Percentiles rank a stretch among this genome's conserved stretches.
Conservation (phyloP, 768 basidiomycete species). For the Fomitopsis pulvina region DNA sequence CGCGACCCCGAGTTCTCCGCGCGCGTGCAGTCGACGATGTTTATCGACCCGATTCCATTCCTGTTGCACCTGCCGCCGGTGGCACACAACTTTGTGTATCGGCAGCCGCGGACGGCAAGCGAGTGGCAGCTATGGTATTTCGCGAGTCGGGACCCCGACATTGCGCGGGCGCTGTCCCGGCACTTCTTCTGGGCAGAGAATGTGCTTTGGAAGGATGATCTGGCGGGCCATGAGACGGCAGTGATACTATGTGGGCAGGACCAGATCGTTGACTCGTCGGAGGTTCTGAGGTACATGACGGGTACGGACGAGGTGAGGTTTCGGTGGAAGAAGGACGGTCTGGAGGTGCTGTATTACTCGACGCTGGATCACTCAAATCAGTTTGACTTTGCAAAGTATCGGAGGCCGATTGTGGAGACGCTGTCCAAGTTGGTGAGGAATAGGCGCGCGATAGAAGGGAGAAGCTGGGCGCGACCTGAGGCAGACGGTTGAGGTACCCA, state of each 20-base stretch:
- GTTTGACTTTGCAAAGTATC: slow-evolving; percentile 24
- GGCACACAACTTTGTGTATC: slow-evolving; percentile 62
- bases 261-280: slow-evolving; percentile 35
- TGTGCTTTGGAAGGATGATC: slow-evolving; percentile 52
- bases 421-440: slow-evolving; percentile 22
- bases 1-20: slow-evolving; percentile 25
- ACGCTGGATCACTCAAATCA: slow-evolving; percentile 37
- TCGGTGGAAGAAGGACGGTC: slow-evolving; percentile 23
- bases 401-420: slow-evolving; percentile 26
- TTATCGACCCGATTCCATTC: slow-evolving; percentile 63
- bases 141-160: slow-evolving; percentile 55
- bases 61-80: slow-evolving; percentile 57
- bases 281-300: slow-evolving; percentile 35
- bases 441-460: background rate
- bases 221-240: slow-evolving; percentile 26
- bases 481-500: no score
- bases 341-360: slow-evolving; percentile 35
- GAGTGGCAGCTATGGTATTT: slow-evolving; percentile 71
- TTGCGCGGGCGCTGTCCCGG: slow-evolving; percentile 49
- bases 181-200: slow-evolving; percentile 66
- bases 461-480: no score
- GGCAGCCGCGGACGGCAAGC: slow-evolving; percentile 39
- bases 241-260: slow-evolving; percentile 35
- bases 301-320: slow-evolving; percentile 15
- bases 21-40: slow-evolving; percentile 37